Base-by-base conservation (phyloP, 108 stramenopile genomes). In the Pseudonitzschia pungens region DNA sequence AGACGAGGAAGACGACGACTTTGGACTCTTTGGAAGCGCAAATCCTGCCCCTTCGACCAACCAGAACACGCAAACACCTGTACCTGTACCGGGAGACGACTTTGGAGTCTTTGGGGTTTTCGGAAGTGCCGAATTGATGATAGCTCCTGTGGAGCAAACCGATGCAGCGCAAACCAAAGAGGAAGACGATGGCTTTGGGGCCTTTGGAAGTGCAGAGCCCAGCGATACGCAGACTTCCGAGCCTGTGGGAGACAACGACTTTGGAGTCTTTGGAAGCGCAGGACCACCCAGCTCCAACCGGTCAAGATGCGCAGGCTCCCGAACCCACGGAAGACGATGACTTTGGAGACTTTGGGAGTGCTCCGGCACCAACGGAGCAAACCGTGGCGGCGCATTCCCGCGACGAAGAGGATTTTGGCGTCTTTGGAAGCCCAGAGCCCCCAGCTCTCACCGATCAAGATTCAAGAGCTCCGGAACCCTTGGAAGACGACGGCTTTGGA, bases 331-430 rank as follows among this genome's bases (percentile, higher is more conserved):
- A 9, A 51, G 50, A 51, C n/a, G 70, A 69, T n/a, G n/a, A n/a
- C n/a, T n/a, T n/a, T n/a, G n/a, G n/a, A 53, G 73, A 53, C 5
- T 79, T 79, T 55, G 65, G 15, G 54, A 40, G 55, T 58, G 78
- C 74, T 41, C 6, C 11, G 42, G 9, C 42, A 18, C 4, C 4
- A 21, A 18, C 16, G 18, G 52, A 53, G 18, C 52, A 53, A 21
- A 43, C n/a, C n/a, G n/a, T n/a, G n/a, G n/a, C n/a, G n/a, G n/a
- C n/a, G n/a, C n/a, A n/a, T n/a, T n/a, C n/a, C n/a, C n/a, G n/a
- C n/a, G n/a, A n/a, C n/a, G n/a, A n/a, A n/a, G n/a, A 70, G 41
- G 60, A 73, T 18, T 77, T 75, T 71, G 69, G 72, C 44, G 74
- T 44, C 8, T 80, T 79, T 56, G 66, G 18, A 55, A 42, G 56